phyloP scores from a whole-genome alignment of 805 yeast genomes.

The Kazachstania africana region DNA sequence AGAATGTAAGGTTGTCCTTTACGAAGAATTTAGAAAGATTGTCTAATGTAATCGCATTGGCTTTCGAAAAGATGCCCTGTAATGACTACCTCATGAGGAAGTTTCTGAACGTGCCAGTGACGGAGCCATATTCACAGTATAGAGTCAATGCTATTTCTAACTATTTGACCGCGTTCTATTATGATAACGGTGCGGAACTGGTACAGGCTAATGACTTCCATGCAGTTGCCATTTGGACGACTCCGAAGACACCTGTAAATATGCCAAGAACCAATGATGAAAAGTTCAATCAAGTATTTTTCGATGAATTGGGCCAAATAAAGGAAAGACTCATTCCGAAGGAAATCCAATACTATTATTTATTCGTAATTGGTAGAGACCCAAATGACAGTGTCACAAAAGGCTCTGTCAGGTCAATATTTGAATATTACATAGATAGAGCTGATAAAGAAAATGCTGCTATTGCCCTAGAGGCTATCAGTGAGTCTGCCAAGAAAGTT shows the following conservation, averaged over 20 bases:
- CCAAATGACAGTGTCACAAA: conserved; percentile 15
- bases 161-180: conserved; percentile 15
- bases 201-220: conserved; percentile 24
- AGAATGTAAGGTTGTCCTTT: too few species aligned
- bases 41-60: conserved; percentile 16
- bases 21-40: conserved; percentile 19
- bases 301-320: conserved; percentile 12
- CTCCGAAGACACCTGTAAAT: conserved; percentile 17
- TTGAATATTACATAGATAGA: conserved; percentile 17
- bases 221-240: conserved; percentile 24
- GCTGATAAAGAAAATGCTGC: conserved; percentile 24
- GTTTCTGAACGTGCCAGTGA: conserved; percentile 17
- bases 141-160: conserved; percentile 18
- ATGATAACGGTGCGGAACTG: conserved; percentile 25
- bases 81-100: conserved; percentile 23
- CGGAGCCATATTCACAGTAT: conserved; percentile 12
- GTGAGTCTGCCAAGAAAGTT: conserved; percentile 23
- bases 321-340: conserved; percentile 18
- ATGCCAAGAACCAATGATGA: conserved; percentile 19
- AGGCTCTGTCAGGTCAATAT: conserved; percentile 25
- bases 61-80: conserved; percentile 19
- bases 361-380: conserved; percentile 26
- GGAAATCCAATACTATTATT: conserved; percentile 21
- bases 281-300: conserved; percentile 21
- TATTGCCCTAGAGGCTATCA: conserved; percentile 26